phyloP scores from a whole-genome alignment of 257 asterid species.

The Capsicum pubescens region DNA sequence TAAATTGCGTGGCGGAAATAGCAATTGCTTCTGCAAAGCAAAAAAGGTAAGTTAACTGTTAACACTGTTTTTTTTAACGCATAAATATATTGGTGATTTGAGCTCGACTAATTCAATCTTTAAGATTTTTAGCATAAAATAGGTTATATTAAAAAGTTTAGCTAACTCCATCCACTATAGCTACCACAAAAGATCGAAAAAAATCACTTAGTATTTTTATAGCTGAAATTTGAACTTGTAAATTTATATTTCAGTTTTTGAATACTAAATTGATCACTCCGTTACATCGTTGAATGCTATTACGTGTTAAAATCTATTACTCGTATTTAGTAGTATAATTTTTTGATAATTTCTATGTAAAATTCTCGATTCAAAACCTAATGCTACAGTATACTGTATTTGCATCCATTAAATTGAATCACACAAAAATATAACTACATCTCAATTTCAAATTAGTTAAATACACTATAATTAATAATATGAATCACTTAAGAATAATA shows the following conservation, averaged over 20 bases:
- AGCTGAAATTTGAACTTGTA: no score
- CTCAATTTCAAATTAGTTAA: constrained; percentile 27
- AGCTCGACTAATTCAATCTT: not conserved
- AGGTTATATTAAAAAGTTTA: no score
- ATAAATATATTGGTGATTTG: not conserved
- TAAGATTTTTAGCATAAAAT: not conserved
- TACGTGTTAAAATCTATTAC: not conserved
- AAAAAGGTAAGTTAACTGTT: not conserved
- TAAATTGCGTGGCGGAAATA: constrained; percentile 60
- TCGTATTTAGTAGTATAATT: not conserved
- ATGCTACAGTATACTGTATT: not conserved
- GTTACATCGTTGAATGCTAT: not conserved
- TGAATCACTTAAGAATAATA: not conserved
- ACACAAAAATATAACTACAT: not conserved
- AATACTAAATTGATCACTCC: no score
- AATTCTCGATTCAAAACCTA: not conserved
- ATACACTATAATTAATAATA: not conserved
- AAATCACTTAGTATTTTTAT: no score
- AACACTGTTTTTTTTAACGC: not conserved
- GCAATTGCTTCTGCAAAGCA: constrained; percentile 45
- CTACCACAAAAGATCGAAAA: no score
- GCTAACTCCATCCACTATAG: no score
- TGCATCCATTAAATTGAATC: not conserved
- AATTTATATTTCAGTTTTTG: no score
- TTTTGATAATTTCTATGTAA: not conserved